Conservation (phyloP, 2,329 filamentous ascomycete genomes). For the Colletotrichum lentis region DNA sequence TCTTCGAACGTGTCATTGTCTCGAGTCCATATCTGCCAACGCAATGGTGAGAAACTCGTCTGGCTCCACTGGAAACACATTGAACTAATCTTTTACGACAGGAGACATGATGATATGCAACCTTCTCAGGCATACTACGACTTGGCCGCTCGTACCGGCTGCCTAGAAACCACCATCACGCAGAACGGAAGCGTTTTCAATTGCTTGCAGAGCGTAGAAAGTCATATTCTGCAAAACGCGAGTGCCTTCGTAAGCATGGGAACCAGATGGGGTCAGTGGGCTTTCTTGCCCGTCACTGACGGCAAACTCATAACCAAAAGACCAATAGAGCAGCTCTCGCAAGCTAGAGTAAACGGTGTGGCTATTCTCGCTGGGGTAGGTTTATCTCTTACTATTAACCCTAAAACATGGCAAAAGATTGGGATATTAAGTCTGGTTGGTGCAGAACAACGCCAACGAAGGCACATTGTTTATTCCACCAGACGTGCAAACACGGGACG, state of each 20-base stretch:
- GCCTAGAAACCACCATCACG: background rate
- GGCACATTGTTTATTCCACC: background rate
- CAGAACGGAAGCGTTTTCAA: background rate
- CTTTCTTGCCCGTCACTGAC: constrained; percentile 52
- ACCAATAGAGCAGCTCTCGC: constrained; percentile 44
- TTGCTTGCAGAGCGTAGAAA: background rate
- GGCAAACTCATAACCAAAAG: constrained; percentile 45
- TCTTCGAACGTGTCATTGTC: background rate
- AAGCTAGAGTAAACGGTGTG: constrained; percentile 32
- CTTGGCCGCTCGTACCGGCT: background rate
- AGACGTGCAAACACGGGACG: background rate
- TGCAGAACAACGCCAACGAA: constrained; percentile 2
- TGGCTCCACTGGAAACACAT: background rate
- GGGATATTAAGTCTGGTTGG: background rate
- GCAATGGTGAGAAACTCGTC: background rate
- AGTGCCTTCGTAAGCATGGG: constrained; percentile 45
- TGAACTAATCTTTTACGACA: background rate
- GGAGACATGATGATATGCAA: constrained; percentile 1
- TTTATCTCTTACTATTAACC: background rate
- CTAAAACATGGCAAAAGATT: background rate
- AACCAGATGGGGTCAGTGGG: constrained; percentile 46
- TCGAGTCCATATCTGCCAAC: background rate
- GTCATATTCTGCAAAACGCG: constrained; percentile 46
- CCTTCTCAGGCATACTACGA: constrained; percentile 4
- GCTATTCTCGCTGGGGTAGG: background rate